These are phyloP conservation scores for Phytopythium oedochilum DNA, from an alignment of 352 stramenopile species.

Conservation along the genomic window DNA sequence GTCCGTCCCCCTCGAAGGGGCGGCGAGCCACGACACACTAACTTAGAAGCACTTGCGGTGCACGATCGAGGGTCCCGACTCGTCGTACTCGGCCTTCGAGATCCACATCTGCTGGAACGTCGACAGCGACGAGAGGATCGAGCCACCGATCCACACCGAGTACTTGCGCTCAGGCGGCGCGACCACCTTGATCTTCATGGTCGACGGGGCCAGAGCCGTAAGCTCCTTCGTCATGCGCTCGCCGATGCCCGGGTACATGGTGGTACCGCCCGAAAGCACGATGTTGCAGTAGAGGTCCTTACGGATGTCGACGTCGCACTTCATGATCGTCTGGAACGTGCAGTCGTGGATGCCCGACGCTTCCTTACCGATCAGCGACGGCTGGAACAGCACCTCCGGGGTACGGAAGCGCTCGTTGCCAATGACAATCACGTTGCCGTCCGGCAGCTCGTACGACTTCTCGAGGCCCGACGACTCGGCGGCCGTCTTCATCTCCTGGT, in stretches of 20 bases:
- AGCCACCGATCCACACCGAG: slow-evolving; percentile 97
- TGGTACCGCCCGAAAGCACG: slow-evolving; percentile 95
- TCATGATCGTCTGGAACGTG: slow-evolving; percentile 81
- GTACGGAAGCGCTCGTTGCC: slow-evolving; percentile 95
- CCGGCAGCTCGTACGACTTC: slow-evolving; percentile 96
- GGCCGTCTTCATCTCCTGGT: slow-evolving; percentile 92
- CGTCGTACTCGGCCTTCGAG: background rate
- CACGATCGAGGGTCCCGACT: background rate
- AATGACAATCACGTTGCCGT: slow-evolving; percentile 97
- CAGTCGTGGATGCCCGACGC: slow-evolving; percentile 78
- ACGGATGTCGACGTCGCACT: slow-evolving; percentile 90
- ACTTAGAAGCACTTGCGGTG: slow-evolving; percentile 89
- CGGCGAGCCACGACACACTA: background rate
- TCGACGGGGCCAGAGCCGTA: slow-evolving; percentile 77
- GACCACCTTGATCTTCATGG: slow-evolving; percentile 97
- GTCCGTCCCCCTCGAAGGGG: slow-evolving; percentile 5
- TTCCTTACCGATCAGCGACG: slow-evolving; percentile 91
- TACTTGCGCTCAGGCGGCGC: slow-evolving; percentile 93
- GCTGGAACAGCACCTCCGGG: slow-evolving; percentile 96
- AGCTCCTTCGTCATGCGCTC: slow-evolving; percentile 95
- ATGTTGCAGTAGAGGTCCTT: slow-evolving; percentile 96
- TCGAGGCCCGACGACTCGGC: slow-evolving; percentile 84
- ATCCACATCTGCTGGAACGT: slow-evolving; percentile 6
- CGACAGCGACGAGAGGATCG: slow-evolving; percentile 49
- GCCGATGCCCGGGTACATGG: slow-evolving; percentile 94